These are phyloP conservation scores for Chalciporus pseudorubinellus DNA, from an alignment of 768 basidiomycete species.

Conservation along the genomic window DNA sequence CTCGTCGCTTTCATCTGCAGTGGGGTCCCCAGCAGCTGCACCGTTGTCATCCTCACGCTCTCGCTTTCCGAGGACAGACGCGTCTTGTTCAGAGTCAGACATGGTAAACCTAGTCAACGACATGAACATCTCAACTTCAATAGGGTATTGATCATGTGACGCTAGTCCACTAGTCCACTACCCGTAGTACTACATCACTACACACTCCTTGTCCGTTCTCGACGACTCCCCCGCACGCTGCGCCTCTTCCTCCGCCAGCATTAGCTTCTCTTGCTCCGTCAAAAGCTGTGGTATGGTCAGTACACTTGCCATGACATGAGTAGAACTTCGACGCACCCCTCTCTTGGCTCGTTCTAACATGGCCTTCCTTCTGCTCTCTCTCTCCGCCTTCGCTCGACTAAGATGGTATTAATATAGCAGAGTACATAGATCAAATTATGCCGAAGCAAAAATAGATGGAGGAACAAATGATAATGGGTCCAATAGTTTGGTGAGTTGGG, in stretches of 20 bases:
- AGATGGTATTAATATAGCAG: conserved; percentile 16
- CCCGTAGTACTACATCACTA: conserved; percentile 47
- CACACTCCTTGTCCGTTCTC: conserved; percentile 45
- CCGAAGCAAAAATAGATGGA: conserved; percentile 62
- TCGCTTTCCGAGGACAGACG: conserved; percentile 64
- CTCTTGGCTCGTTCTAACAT: conserved; percentile 74
- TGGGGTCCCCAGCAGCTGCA: conserved; percentile 17
- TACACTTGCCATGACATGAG: not conserved
- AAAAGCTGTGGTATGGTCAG: conserved; percentile 42
- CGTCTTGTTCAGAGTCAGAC: conserved; percentile 48
- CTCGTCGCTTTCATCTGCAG: conserved; percentile 52
- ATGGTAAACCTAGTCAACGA: conserved; percentile 20
- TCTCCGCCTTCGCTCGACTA: conserved; percentile 75
- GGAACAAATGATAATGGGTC: conserved; percentile 55
- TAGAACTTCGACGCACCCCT: conserved; percentile 49
- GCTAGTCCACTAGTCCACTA: not conserved
- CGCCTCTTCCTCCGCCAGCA: conserved; percentile 54
- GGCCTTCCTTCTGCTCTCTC: conserved; percentile 65
- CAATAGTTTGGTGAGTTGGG: conserved; percentile 34
- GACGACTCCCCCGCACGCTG: conserved; percentile 35
- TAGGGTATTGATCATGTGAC: conserved; percentile 9
- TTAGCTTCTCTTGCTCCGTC: conserved; percentile 61
- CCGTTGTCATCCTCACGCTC: conserved; percentile 36
- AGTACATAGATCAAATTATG: conserved; percentile 44
- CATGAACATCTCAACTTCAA: not conserved